Percentiles rank a stretch among this genome's conserved stretches.
Evolutionary conservation across 2,329 filamentous ascomycete species (phyloP).

Genomic region (Aspergillus sp.): DNA sequence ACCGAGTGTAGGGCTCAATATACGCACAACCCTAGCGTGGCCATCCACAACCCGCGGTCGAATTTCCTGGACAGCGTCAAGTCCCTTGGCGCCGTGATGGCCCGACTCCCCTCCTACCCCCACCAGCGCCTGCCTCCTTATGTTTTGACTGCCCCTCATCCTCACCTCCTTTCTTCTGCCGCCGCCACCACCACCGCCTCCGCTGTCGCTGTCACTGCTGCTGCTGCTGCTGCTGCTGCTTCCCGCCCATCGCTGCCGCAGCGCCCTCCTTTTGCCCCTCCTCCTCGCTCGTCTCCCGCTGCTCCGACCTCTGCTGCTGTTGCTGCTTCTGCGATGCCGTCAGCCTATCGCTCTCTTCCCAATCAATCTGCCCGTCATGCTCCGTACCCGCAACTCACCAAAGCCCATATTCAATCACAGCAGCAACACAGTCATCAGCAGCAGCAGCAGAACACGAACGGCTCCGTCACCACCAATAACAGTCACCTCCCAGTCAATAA

Average conservation of each 20-base stretch:
- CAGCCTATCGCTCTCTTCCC: constrained; percentile 42
- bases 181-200: constrained; percentile 15
- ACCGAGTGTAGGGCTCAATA: constrained; percentile 91
- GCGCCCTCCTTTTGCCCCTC: constrained; percentile 35
- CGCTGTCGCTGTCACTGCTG: constrained; percentile 16
- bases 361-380: constrained; percentile 39
- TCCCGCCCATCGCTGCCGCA: constrained; percentile 34
- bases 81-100: constrained; percentile 36
- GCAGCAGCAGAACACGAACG: constrained; percentile 16
- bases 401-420: constrained; percentile 31
- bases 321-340: constrained; percentile 43
- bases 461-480: constrained; percentile 13
- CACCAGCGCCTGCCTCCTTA: constrained; percentile 28
- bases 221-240: constrained; percentile 18
- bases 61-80: constrained; percentile 52
- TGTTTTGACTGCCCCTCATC: constrained; percentile 18
- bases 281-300: constrained; percentile 29
- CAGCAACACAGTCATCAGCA: constrained; percentile 19
- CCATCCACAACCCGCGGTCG: constrained; percentile 48
- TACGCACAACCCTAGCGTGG: constrained; percentile 69
- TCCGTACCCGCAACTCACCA: constrained; percentile 38
- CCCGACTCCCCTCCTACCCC: constrained; percentile 27
- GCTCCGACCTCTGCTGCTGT: constrained; percentile 27
- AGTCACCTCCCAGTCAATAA: constrained; percentile 37
- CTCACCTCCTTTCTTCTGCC: constrained; percentile 18